Evolutionary conservation across 202 grass and related monocot species (phyloP).

Genomic region (Schoenoplectus tabernaemontani): DNA sequence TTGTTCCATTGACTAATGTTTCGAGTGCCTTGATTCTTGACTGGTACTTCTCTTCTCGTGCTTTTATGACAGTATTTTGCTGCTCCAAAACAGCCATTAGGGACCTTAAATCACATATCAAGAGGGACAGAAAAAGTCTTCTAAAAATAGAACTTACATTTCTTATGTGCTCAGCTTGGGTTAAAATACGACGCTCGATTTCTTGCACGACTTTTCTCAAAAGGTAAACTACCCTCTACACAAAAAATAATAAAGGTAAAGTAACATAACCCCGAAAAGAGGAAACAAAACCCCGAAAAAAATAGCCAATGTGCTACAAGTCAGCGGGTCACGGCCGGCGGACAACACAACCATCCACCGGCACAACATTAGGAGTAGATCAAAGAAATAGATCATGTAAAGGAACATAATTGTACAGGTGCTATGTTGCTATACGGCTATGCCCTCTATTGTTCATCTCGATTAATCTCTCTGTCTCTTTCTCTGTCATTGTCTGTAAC

Average conservation of each 20-base stretch:
- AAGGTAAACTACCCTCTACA: constrained; percentile 71
- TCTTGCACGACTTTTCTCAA: constrained; percentile 88
- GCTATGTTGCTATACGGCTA: no score
- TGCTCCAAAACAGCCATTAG: constrained; percentile 34
- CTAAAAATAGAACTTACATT: constrained; percentile 47
- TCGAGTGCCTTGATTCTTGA: constrained; percentile 82
- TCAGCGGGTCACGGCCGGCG: no score
- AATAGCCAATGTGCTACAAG: no score
- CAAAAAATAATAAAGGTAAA: constrained; percentile 24
- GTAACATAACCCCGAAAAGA: no score
- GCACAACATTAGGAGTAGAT: no score
- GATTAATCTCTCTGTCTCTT: no score
- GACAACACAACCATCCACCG: no score
- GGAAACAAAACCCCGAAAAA: no score
- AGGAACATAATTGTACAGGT: no score
- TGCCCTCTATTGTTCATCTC: no score
- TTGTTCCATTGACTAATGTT: constrained; percentile 73
- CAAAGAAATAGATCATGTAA: no score
- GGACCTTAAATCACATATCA: constrained; percentile 14
- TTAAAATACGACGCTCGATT: constrained; percentile 70
- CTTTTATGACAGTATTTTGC: constrained; percentile 82
- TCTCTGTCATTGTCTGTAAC: no score
- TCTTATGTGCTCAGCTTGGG: constrained; percentile 94
- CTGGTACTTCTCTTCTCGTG: constrained; percentile 75
- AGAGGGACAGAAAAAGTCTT: background rate